Percentiles rank a stretch among this genome's conserved stretches.
phyloP scores from a whole-genome alignment of 2,329 filamentous ascomycete genomes.

The Xylariaceae sp. region DNA sequence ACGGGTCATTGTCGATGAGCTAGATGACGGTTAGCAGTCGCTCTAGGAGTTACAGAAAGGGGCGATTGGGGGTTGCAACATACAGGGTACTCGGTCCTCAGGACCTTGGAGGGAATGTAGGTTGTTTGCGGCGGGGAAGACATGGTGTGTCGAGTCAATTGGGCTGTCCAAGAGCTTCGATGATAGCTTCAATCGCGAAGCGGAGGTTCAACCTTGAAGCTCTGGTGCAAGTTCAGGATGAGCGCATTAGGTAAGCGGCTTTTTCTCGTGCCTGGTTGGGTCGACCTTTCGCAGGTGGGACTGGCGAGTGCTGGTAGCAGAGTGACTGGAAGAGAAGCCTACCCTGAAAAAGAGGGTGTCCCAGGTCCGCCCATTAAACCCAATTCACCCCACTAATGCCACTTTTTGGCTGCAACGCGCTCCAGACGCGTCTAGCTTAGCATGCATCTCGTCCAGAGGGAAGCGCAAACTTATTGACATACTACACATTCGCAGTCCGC shows the following conservation, averaged over 20 bases:
- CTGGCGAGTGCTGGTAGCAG: too few species aligned
- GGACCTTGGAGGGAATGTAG: constrained; percentile 72
- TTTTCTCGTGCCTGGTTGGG: constrained; percentile 18
- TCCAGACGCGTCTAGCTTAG: constrained; percentile 5
- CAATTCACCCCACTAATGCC: constrained; percentile 8
- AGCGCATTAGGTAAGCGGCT: constrained; percentile 31
- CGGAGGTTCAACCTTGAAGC: constrained; percentile 21
- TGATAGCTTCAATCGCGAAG: constrained; percentile 15
- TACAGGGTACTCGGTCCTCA: constrained; percentile 85
- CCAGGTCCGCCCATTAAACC: background rate
- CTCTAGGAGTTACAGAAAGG: background rate
- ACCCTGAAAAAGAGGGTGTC: too few species aligned
- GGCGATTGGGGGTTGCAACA: constrained; percentile 37
- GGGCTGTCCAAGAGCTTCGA: constrained; percentile 25
- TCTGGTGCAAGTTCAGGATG: constrained; percentile 23
- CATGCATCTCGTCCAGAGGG: background rate
- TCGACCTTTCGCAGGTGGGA: too few species aligned
- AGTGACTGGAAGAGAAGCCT: too few species aligned
- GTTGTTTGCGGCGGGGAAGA: constrained; percentile 39
- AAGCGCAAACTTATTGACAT: background rate
- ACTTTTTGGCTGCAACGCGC: constrained; percentile 8
- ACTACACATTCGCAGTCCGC: background rate
- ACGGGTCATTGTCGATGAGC: constrained; percentile 99
- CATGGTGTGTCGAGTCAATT: constrained; percentile 37
- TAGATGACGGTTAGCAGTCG: constrained; percentile 43